Evolutionary conservation across 116 monocot genomes (phyloP), one percentile per base, ranked within the genome.

Genomic region (Iris pallida): DNA sequence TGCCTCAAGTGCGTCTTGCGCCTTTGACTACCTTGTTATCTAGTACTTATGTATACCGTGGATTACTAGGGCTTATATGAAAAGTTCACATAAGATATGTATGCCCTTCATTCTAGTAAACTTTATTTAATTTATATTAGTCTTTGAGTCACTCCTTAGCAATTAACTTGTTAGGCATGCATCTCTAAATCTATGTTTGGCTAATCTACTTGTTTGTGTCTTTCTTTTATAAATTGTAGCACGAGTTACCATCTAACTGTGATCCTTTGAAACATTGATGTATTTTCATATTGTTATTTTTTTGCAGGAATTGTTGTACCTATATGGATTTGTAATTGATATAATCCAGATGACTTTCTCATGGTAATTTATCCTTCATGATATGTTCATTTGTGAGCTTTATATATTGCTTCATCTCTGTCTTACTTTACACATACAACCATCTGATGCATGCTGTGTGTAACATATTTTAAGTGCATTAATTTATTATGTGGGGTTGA

Each of bases 281-380:
- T 18, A 4, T 20, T 30, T 65, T 65, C 19, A 18, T 51, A 48
- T 30, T 49, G 5, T 7, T 61, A 6, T 47, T 67, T 6, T 6
- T 17, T 57, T 79, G 45, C 85, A 96, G 96, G 96, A 97, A 79
- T 76, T 97, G 51, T 63, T 97, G 47, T 97, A 92, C 74, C 81
- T 97, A 8, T 97, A 97, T 79, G 96, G 96, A 66, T 97, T 97
- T 76, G 73, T 85, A 14, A 61, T 92, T 55, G 80, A 87, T 57
- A 80, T 61, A 97, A 97, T 71, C 78, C 81, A 46, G 91, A 89
- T 73, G 89, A 92, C 76, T 97, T 73, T 83, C 82, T 97, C 67
- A 92, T 97, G 96, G 96, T 96, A 88, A 71, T 42, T 62, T 16
- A 40, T 58, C 20, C 6, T 46, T 68, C 19, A 44, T 43, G 20